Evolutionary conservation across 331 rosid genomes (phyloP), one percentile per base, ranked within the genome.

Genomic region (Acacia concinna): DNA sequence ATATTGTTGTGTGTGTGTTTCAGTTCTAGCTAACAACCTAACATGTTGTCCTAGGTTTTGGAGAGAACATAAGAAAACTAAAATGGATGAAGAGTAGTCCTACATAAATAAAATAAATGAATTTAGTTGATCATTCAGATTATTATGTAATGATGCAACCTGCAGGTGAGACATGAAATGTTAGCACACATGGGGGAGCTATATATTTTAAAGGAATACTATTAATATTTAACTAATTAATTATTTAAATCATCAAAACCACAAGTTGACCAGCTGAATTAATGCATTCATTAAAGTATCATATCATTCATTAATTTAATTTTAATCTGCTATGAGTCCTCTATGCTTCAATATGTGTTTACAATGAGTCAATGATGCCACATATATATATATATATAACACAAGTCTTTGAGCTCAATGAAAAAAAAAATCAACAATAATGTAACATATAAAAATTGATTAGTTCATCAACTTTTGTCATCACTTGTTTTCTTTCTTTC

Each of bases 61-160:
- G 17, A 56, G 17, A 56, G 31, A 23, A 56, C 31, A 15, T 23
- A 56, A 72, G 32, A 59, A n/a, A 77, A 54, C 3, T 40, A 41
- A 68, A 13, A 43, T 41, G 23, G 37, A 34, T 34, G 23, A 21
- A 67, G 18, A 47, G 17, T 5, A 47, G 15, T 11, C 21, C 8
- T 4, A 47, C 7, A 18, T 47, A 18, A 17, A 47, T 6, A 47
- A 17, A 51, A 46, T 46, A 40, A 12, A 63, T 31, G 60, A 51
- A 73, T 71, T 64, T 65, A 35, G 35, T 76, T 71, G 28, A 43
- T 52, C 31, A 78, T 40, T n/a, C 35, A 28, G 31, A 49, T 17
- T 46, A 44, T 4, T 64, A 59, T 49, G 71, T 70, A 51, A 62
- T 78, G 85, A 52, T 74, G 71, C 25, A 74, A 27, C 54, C 69